Conservation (phyloP, 345 rosid genomes). For the Corchorus olitorius region DNA sequence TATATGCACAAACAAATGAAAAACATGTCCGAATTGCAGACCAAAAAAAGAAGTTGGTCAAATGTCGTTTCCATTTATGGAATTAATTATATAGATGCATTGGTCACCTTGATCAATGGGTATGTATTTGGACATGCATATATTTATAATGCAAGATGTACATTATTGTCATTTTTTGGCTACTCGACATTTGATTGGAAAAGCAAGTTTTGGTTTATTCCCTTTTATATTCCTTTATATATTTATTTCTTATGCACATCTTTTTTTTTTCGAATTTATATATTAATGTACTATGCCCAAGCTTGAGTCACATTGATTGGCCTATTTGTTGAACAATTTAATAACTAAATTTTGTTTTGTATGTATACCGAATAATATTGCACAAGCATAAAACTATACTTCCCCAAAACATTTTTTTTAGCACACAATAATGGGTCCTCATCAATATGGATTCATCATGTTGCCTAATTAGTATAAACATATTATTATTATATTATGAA, state of each 20-base stretch:
- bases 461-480: too few species aligned
- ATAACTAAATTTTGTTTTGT: neutral
- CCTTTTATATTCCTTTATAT: neutral
- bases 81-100: neutral
- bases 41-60: neutral
- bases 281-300: neutral
- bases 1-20: neutral
- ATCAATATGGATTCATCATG: too few species aligned
- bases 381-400: neutral
- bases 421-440: too few species aligned
- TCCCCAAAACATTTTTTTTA: neutral
- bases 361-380: neutral
- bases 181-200: neutral
- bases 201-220: conserved; percentile 2
- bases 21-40: too few species aligned
- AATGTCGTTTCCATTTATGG: neutral
- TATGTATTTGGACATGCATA: neutral
- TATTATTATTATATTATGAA: too few species aligned
- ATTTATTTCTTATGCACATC: too few species aligned
- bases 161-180: neutral
- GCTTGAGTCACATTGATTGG: neutral
- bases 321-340: neutral
- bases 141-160: neutral
- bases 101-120: neutral
- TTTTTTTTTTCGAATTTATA: neutral